phyloP scores from a whole-genome alignment of 805 yeast species.

The Zygosaccharomyces rouxii region DNA sequence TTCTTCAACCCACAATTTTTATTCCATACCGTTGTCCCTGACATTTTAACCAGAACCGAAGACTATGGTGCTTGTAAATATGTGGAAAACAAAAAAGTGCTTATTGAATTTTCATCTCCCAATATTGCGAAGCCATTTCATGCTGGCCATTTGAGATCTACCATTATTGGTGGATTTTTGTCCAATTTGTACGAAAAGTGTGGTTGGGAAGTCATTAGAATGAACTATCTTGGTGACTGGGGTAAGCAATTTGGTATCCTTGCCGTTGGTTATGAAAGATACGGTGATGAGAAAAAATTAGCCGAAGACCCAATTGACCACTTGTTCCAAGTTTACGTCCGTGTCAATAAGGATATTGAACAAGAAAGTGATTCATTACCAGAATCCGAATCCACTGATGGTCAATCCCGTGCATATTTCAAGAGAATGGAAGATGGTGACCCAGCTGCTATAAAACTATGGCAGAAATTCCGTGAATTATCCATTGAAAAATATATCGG shows the following conservation, averaged over 20 bases:
- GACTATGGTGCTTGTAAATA: constrained; percentile 70
- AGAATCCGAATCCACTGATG: constrained; percentile 55
- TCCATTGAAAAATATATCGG: constrained; percentile 80
- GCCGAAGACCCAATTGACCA: constrained; percentile 84
- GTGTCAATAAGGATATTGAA: constrained; percentile 71
- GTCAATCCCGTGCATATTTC: constrained; percentile 82
- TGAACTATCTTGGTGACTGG: constrained; percentile 98
- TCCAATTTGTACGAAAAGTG: constrained; percentile 82
- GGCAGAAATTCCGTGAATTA: constrained; percentile 87
- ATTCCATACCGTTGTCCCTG: constrained; percentile 64
- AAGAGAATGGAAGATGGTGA: constrained; percentile 93
- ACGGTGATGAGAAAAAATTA: constrained; percentile 74
- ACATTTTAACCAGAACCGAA: constrained; percentile 54
- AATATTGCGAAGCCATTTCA: constrained; percentile 99
- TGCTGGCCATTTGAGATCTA: constrained; percentile 97
- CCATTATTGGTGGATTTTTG: constrained; percentile 95
- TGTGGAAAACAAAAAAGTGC: constrained; percentile 64
- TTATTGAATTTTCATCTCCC: constrained; percentile 94
- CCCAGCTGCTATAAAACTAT: constrained; percentile 63
- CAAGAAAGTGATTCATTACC: constrained; percentile 47
- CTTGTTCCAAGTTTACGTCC: constrained; percentile 89
- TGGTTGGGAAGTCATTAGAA: constrained; percentile 89
- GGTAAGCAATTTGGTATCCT: constrained; percentile 97
- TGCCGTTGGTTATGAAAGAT: constrained; percentile 86
- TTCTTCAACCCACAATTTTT: constrained; percentile 67